Percentiles rank a stretch among this genome's conserved stretches.
These are phyloP conservation scores for Calophaca sinica DNA, from an alignment of 306 rosid genomes.

Conservation along the genomic window DNA sequence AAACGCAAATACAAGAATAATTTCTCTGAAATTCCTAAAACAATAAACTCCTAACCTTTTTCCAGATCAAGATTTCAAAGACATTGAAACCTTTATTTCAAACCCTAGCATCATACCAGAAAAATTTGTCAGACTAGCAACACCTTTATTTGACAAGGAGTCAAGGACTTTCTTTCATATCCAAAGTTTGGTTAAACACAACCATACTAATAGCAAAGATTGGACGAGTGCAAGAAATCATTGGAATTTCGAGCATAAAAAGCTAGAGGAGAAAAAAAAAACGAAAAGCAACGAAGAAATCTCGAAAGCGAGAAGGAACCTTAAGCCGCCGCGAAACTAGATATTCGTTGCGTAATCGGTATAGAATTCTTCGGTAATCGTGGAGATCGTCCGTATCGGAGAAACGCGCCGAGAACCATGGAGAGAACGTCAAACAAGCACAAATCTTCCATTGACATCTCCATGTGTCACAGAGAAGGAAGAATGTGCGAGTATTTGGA, in stretches of 20 bases:
- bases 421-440: slow-evolving; percentile 58
- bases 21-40: slow-evolving; percentile 41
- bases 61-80: slow-evolving; percentile 31
- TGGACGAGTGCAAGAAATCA: slow-evolving; percentile 39
- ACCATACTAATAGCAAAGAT: slow-evolving; percentile 39
- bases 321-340: slow-evolving; percentile 46
- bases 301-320: slow-evolving; percentile 45
- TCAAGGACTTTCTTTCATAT: not conserved
- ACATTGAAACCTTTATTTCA: slow-evolving; percentile 34
- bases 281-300: slow-evolving; percentile 26
- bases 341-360: slow-evolving; percentile 68
- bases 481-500: slow-evolving; percentile 33
- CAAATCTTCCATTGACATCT: slow-evolving; percentile 77
- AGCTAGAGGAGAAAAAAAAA: slow-evolving; percentile 9
- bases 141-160: not conserved
- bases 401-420: slow-evolving; percentile 52
- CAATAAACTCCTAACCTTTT: slow-evolving; percentile 16
- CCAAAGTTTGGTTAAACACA: slow-evolving; percentile 6
- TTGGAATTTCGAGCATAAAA: slow-evolving; percentile 44
- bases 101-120: slow-evolving; percentile 47
- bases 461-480: slow-evolving; percentile 57
- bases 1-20: slow-evolving; percentile 24
- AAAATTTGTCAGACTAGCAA: slow-evolving; percentile 20
- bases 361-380: slow-evolving; percentile 61
- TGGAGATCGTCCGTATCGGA: slow-evolving; percentile 64